Conservation (phyloP, 805 yeast species). For the Candida khao-thaluensis region DNA sequence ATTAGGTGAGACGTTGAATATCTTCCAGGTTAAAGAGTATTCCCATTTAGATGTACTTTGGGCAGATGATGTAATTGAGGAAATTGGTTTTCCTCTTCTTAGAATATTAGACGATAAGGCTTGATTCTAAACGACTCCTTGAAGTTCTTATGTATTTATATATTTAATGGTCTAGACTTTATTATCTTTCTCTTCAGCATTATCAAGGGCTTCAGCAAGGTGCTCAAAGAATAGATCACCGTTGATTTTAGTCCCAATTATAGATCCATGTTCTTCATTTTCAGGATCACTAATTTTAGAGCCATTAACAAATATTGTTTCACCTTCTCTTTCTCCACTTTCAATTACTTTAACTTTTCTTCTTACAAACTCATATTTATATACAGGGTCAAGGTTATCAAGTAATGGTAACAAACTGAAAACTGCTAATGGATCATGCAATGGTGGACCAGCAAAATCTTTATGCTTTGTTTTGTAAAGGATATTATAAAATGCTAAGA, state of each 20-base stretch:
- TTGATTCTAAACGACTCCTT: background rate
- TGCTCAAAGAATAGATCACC: conserved; percentile 18
- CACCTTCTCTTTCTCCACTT: conserved; percentile 33
- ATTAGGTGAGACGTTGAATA: conserved; percentile 35
- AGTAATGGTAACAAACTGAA: conserved; percentile 53
- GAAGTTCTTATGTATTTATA: background rate
- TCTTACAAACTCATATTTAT: conserved; percentile 25
- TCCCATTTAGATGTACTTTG: conserved; percentile 90
- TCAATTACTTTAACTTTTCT: conserved; percentile 25
- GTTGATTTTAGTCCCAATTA: conserved; percentile 18
- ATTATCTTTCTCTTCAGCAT: conserved; percentile 17
- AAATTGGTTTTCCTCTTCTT: conserved; percentile 50
- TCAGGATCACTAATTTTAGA: conserved; percentile 13
- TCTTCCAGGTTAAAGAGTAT: conserved; percentile 56
- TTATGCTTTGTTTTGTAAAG: conserved; percentile 13
- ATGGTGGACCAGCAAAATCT: conserved; percentile 57
- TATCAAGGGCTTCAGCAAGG: conserved; percentile 18
- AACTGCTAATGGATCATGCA: conserved; percentile 79
- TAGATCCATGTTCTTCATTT: conserved; percentile 18
- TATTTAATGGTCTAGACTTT: background rate
- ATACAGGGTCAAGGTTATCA: conserved; percentile 15
- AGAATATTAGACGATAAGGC: background rate
- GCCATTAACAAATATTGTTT: conserved; percentile 18
- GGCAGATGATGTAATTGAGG: conserved; percentile 75
- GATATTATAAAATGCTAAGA: conserved; percentile 22